Conservation (phyloP, 805 yeast species). For the Candida insectorum region DNA sequence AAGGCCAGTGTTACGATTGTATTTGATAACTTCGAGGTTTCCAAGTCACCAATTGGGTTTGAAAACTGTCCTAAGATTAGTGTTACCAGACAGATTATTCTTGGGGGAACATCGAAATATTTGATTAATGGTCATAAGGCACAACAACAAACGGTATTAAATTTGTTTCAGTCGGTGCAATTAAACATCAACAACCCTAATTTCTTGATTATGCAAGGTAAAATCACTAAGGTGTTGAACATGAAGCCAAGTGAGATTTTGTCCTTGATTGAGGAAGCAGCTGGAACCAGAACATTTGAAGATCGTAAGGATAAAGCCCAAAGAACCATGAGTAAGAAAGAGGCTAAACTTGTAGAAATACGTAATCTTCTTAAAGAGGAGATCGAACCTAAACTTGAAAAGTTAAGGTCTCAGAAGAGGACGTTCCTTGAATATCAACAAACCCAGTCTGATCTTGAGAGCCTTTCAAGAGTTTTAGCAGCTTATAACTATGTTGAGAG, state of each 20-base stretch:
- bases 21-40: constrained; percentile 78
- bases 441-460: constrained; percentile 76
- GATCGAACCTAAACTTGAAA: constrained; percentile 87
- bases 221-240: constrained; percentile 92
- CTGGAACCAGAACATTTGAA: constrained; percentile 95
- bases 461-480: constrained; percentile 65
- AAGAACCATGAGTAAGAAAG: constrained; percentile 88
- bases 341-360: constrained; percentile 77
- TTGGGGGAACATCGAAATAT: constrained; percentile 92
- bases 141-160: constrained; percentile 87
- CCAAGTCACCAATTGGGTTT: constrained; percentile 84
- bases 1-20: constrained; percentile 96
- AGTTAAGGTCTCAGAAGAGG: constrained; percentile 76
- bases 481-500: constrained; percentile 65
- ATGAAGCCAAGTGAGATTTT: constrained; percentile 92
- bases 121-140: constrained; percentile 95
- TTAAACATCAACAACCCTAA: constrained; percentile 95
- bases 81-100: constrained; percentile 84
- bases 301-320: constrained; percentile 90
- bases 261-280: constrained; percentile 94
- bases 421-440: constrained; percentile 83
- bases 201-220: constrained; percentile 97
- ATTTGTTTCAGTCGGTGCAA: constrained; percentile 90
- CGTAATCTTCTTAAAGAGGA: constrained; percentile 73
- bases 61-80: constrained; percentile 74